A percentile compares a stretch with the other conserved stretches of the same genome.
Conservation (phyloP, 208 protist species). For the Crithidia mellificae region DNA sequence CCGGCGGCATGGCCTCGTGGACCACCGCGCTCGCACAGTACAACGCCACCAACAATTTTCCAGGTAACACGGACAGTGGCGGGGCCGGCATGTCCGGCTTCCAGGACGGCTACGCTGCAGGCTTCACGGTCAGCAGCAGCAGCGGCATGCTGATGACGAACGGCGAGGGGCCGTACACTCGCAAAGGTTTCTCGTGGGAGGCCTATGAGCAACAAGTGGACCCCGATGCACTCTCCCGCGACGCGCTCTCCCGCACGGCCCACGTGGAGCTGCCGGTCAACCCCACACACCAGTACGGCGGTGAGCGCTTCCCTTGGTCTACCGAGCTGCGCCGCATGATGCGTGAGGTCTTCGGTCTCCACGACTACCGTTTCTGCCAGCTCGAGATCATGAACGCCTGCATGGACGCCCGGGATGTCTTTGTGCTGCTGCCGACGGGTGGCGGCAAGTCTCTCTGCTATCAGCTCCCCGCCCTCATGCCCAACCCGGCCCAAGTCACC, state of each 20-base stretch:
- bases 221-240: slow-evolving; percentile 37
- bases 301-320: slow-evolving; percentile 82
- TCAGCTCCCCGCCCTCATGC: slow-evolving; percentile 93
- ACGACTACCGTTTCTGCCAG: slow-evolving; percentile 92
- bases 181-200: slow-evolving; percentile 68
- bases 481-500: slow-evolving; percentile 79
- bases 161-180: slow-evolving; percentile 10
- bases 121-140: neutral
- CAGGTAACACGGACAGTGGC: no score
- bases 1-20: slow-evolving; percentile 9
- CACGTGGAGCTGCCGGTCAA: slow-evolving; percentile 73
- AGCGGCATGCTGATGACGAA: no score
- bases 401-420: slow-evolving; percentile 90
- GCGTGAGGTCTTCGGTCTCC: slow-evolving; percentile 88
- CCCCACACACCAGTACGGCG: slow-evolving; percentile 61
- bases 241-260: slow-evolving; percentile 38
- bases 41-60: no score
- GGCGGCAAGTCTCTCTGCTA: slow-evolving; percentile 97
- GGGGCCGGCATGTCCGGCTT: neutral
- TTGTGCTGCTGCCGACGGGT: slow-evolving; percentile 95
- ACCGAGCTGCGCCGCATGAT: slow-evolving; percentile 82
- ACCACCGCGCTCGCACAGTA: slow-evolving; percentile 12
- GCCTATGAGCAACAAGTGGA: slow-evolving; percentile 57
- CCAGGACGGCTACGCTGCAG: neutral
- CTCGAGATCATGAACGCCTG: slow-evolving; percentile 95